Base-by-base conservation (phyloP, 2,329 filamentous ascomycete genomes). In the Whalleya microplaca region DNA sequence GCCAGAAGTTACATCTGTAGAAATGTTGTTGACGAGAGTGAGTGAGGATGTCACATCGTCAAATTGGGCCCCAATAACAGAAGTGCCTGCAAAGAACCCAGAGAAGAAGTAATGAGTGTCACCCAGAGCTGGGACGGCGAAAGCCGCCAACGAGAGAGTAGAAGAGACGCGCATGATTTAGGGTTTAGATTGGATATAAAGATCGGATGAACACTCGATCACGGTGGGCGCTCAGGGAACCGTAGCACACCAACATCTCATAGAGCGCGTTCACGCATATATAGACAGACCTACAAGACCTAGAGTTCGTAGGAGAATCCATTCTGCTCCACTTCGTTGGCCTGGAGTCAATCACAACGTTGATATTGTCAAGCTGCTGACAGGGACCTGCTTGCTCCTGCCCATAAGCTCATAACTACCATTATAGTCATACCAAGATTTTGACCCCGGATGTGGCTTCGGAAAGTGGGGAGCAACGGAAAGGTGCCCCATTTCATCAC, bases 21-120 rank as follows among this genome's bases (percentile, higher is more conserved):
- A 63, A 12, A 37, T 37, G 45, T 64, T 68, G 20, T 63, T 63
- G 12, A 57, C 59, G 29, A 68, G 48, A 4, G 60, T 63, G 14
- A 69, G 62, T 16, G 61, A 53, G 3, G 61, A 58, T 2, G 62
- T 52, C 27, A 66, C 14, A 69, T 76, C 45, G 64, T 75, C 43
- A 59, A 71, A 58, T 51, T 71, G 7, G 66, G 75, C 18, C 16
- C 53, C 58, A 18, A 51, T 46, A 10, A 64, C 58, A 37, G 53
- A 48, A 2, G 54, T 42, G n/a, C 56, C 55, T 7, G 21, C 27
- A 50, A 64, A 64, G 20, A 52, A 53, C 12, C 61, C 61, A 5
- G 56, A 43, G 43, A 64, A 64, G 45, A 64, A 49, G 41, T 59
- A 47, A 18, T 64, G 61, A 18, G 44, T 46, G 44, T 46, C 44